phyloP scores from a whole-genome alignment of 257 asterid species.

The Linaria vulgaris region DNA sequence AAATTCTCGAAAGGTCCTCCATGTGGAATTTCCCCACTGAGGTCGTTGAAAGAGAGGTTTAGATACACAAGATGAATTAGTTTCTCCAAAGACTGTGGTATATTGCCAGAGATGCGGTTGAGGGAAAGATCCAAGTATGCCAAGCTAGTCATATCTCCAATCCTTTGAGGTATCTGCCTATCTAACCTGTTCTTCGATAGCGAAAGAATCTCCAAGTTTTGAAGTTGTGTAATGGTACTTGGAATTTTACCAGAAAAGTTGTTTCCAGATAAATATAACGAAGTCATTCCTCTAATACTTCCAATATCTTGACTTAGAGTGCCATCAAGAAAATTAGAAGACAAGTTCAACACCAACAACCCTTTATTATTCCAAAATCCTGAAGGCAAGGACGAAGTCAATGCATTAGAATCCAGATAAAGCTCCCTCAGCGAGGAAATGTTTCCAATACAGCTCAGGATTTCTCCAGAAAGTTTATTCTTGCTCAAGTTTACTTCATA shows the following conservation, averaged over 20 bases:
- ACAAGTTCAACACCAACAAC: neutral
- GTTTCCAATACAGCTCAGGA: constrained; percentile 18
- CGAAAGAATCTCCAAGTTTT: neutral
- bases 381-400: constrained; percentile 13
- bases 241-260: no score
- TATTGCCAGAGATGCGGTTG: neutral
- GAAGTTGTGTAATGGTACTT: no score
- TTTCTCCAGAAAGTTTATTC: constrained; percentile 12
- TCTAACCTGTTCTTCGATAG: neutral
- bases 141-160: neutral
- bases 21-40: neutral
- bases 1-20: neutral
- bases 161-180: neutral
- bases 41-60: neutral
- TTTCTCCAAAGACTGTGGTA: neutral
- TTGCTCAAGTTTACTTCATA: neutral
- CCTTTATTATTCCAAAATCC: constrained; percentile 16
- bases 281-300: no score
- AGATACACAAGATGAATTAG: neutral
- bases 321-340: no score
- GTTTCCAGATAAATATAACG: no score
- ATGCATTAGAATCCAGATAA: neutral
- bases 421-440: constrained; percentile 9
- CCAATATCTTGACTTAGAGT: no score
- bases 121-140: neutral